A percentile compares a stretch with the other conserved stretches of the same genome.
Evolutionary conservation across 495 filamentous ascomycete species (phyloP).

Genomic region (Penicillium salamii): DNA sequence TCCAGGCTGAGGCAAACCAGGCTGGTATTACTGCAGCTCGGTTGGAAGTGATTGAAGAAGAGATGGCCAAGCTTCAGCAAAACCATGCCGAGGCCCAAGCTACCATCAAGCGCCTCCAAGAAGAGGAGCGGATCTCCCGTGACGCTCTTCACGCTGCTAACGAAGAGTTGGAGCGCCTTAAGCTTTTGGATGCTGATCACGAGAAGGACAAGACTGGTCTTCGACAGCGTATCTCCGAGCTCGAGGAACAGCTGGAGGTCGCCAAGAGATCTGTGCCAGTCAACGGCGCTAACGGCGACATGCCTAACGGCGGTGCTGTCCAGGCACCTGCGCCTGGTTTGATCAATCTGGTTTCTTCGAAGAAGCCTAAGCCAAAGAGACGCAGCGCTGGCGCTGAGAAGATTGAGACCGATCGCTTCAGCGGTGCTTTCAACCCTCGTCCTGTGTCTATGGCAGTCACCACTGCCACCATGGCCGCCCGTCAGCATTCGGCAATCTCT

Average conservation of each 20-base stretch:
- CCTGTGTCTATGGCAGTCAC: conserved; percentile 88
- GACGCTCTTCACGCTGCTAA: conserved; percentile 74
- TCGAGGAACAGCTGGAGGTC: conserved; percentile 89
- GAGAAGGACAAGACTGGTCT: conserved; percentile 82
- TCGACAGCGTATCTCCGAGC: conserved; percentile 79
- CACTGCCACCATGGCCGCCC: conserved; percentile 57
- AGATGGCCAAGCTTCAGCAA: conserved; percentile 87
- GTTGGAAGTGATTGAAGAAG: conserved; percentile 82
- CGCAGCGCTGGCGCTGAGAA: conserved; percentile 90
- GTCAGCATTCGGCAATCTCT: conserved; percentile 67
- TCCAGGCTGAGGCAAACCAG: conserved; percentile 95
- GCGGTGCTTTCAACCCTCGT: conserved; percentile 86
- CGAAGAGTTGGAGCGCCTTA: conserved; percentile 72
- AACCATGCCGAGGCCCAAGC: conserved; percentile 81
- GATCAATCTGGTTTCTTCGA: conserved; percentile 94
- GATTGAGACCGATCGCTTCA: conserved; percentile 79
- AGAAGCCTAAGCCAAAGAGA: conserved; percentile 96
- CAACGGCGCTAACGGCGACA: conserved; percentile 58
- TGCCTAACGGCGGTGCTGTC: conserved; percentile 60
- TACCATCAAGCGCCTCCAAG: conserved; percentile 89
- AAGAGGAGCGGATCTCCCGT: conserved; percentile 79
- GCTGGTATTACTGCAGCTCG: conserved; percentile 91
- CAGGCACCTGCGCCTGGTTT: conserved; percentile 66
- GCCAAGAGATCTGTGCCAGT: conserved; percentile 66
- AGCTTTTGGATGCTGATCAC: conserved; percentile 62